Percentiles rank a stretch among this genome's conserved stretches.
Evolutionary conservation across 805 yeast genomes (phyloP).

Genomic region (Maudiozyma serrabonitensis): DNA sequence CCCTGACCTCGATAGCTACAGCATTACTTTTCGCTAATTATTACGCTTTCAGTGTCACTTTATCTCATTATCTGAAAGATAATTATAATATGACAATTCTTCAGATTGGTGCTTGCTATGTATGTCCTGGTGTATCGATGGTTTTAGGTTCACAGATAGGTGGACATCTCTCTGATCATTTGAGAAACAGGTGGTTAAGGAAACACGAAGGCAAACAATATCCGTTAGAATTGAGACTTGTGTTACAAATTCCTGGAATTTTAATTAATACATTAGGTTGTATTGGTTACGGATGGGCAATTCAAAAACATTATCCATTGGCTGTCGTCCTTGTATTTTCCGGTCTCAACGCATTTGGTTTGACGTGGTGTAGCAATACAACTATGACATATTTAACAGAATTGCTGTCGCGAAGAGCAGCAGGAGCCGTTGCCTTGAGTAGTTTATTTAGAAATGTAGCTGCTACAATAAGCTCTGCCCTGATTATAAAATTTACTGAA

Average conservation of each 20-base stretch:
- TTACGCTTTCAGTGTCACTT: constrained; percentile 44
- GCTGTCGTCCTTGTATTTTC: constrained; percentile 35
- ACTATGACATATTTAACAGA: constrained; percentile 47
- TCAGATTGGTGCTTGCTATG: constrained; percentile 37
- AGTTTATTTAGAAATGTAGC: constrained; percentile 44
- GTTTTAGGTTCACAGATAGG: constrained; percentile 40
- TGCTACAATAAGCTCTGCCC: constrained; percentile 44
- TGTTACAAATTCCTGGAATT: constrained; percentile 37
- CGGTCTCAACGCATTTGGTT: constrained; percentile 41
- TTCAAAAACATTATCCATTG: constrained; percentile 32
- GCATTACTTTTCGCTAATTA: constrained; percentile 46
- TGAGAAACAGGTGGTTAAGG: constrained; percentile 25
- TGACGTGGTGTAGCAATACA: constrained; percentile 46
- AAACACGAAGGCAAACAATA: constrained; percentile 26
- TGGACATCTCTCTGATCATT: constrained; percentile 39
- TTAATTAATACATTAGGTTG: constrained; percentile 36
- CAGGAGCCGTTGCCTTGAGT: constrained; percentile 44
- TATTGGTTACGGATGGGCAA: constrained; percentile 45
- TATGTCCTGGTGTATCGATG: constrained; percentile 45
- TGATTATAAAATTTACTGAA: constrained; percentile 30
- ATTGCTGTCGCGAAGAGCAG: constrained; percentile 39
- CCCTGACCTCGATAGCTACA: constrained; percentile 37
- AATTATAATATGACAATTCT: constrained; percentile 31
- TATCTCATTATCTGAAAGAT: constrained; percentile 32
- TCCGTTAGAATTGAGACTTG: constrained; percentile 38